Percentiles rank a stretch among this genome's conserved stretches.
These are phyloP conservation scores for Cryptococcus floricola DNA, from an alignment of 1,284 basidiomycete genomes.

Conservation along the genomic window DNA sequence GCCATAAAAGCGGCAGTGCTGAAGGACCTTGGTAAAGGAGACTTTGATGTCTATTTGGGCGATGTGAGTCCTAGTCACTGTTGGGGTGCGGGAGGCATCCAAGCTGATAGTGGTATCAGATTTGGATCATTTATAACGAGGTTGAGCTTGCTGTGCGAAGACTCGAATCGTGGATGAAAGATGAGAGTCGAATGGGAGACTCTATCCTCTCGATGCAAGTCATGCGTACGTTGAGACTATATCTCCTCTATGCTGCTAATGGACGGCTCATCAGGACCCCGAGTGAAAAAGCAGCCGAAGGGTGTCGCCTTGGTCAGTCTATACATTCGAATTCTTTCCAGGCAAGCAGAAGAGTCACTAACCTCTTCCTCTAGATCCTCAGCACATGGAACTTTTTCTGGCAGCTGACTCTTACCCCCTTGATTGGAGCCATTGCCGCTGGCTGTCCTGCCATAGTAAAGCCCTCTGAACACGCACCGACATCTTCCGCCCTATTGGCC, in stretches of 20 bases:
- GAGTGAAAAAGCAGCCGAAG: constrained; percentile 70
- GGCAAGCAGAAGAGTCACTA: too few species aligned
- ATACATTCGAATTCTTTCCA: too few species aligned
- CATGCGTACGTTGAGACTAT: constrained; percentile 28
- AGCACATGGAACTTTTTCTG: constrained; percentile 55
- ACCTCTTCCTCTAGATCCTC: too few species aligned
- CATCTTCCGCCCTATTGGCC: constrained; percentile 63
- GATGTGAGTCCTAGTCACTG: constrained; percentile 31
- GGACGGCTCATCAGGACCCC: constrained; percentile 53
- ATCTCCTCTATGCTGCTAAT: not conserved
- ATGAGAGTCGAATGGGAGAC: constrained; percentile 60
- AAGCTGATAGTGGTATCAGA: constrained; percentile 13
- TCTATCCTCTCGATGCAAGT: constrained; percentile 39
- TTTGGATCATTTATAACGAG: constrained; percentile 57
- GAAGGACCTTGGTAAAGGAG: constrained; percentile 58
- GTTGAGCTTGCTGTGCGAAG: constrained; percentile 62
- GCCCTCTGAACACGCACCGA: constrained; percentile 70
- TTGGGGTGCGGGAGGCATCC: not conserved
- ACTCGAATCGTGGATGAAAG: constrained; percentile 70
- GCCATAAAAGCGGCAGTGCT: constrained; percentile 54
- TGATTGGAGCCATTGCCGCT: constrained; percentile 74
- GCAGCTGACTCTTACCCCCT: constrained; percentile 54
- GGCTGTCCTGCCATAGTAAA: constrained; percentile 73
- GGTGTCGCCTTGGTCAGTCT: constrained; percentile 62
- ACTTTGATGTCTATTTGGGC: constrained; percentile 23